Percentiles rank a stretch among this genome's conserved stretches.
These are phyloP conservation scores for Simplicillium aogashimaense DNA, from an alignment of 2,329 filamentous ascomycete genomes.

Conservation along the genomic window DNA sequence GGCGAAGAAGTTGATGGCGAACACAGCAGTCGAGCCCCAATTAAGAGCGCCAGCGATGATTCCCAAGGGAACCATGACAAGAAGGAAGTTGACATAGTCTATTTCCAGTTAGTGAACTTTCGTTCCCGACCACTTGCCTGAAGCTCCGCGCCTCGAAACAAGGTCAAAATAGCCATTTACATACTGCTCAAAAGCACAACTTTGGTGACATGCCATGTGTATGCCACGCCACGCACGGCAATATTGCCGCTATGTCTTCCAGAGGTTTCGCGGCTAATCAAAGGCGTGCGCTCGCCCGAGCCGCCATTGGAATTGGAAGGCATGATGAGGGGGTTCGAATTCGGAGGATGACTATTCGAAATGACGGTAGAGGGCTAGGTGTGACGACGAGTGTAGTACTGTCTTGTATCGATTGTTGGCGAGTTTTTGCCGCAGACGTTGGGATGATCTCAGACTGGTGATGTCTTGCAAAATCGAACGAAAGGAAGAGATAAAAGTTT, in stretches of 20 bases:
- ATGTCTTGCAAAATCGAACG: no score
- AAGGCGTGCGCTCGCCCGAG: constrained; percentile 28
- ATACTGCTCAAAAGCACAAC: constrained; percentile 49
- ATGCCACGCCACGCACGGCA: constrained; percentile 33
- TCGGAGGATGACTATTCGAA: constrained; percentile 10
- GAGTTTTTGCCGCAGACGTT: no score
- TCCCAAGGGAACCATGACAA: constrained; percentile 65
- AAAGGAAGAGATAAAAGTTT: no score
- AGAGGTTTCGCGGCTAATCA: constrained; percentile 37
- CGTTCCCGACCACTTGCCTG: background rate
- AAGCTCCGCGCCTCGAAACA: background rate
- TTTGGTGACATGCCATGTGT: constrained; percentile 46
- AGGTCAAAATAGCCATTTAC: constrained; percentile 15
- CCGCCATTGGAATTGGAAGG: constrained; percentile 13
- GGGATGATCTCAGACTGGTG: no score
- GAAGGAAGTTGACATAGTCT: constrained; percentile 59
- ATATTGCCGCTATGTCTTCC: constrained; percentile 38
- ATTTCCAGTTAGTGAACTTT: background rate
- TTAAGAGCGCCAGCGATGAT: constrained; percentile 53
- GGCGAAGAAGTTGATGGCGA: constrained; percentile 71
- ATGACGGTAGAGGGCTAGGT: constrained; percentile 16
- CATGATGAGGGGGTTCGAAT: constrained; percentile 14
- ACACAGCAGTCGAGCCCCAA: constrained; percentile 59
- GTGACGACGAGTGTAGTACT: background rate
- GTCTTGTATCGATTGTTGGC: no score